Evolutionary conservation across 2,329 filamentous ascomycete species (phyloP), one percentile per base, ranked within the genome.

Genomic region (Epicoccum sorghinum): DNA sequence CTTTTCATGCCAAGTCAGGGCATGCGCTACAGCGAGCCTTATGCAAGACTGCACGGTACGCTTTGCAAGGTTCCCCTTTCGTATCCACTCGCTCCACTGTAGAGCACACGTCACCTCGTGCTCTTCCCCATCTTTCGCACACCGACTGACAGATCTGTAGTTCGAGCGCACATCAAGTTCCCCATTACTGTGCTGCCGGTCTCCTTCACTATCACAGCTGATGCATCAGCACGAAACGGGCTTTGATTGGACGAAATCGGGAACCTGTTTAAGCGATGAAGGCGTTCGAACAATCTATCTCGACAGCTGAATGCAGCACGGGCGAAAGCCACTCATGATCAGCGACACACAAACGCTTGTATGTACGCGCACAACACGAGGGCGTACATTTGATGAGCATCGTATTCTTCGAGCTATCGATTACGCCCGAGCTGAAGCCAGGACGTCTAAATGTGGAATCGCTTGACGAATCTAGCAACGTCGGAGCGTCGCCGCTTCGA

Each of bases 361-460:
- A 49, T 45, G 22, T 22, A 13, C 40, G 35, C 40, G 35, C 40
- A 49, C 29, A 49, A 37, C 18, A 32, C 36, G 22, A 36, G 27
- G 30, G 45, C 45, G 48, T 54, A 36, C 45, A 29, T 54, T 49
- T 49, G 40, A 49, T 49, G 45, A 45, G 14, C 27, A 25, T 46
- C 51, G 51, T 54, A 54, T 54, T 54, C 36, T 4, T 45, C 33
- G 1, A 30, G 45, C 45, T 49, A 54, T 54, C 29, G 51, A 54
- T 49, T 54, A 35, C 48, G 51, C 4, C 51, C 51, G 51, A 40
- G 45, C 51, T 44, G n/a, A 14, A 45, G 40, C 45, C 51, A 40
- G 35, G 23, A 45, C 35, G 13, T 45, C 51, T 49, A 8, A 4
- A 54, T 44, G 10, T 36, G 51, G 51, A 5, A 18, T 44, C 27